Base-by-base conservation (phyloP, 495 filamentous ascomycete species). In the Neurospora intermedia region DNA sequence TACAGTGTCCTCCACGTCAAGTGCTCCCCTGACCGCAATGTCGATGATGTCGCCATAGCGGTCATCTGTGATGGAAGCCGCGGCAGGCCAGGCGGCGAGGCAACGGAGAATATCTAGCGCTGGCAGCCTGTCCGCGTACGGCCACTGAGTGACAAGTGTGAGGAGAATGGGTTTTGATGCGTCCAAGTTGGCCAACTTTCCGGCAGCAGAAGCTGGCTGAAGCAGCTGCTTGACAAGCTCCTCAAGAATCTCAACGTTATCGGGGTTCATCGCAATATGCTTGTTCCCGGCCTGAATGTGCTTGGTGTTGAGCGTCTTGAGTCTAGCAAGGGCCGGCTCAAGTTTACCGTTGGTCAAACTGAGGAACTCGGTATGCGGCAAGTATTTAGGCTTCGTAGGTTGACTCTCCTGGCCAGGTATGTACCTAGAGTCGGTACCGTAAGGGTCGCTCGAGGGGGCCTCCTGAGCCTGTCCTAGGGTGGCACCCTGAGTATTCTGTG, bases 281-380 rank as follows among this genome's bases (percentile, higher is more conserved):
- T 95, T 96, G 70, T 88, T 87, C 27, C 91, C 92, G 27, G 88
- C 86, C 2, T 88, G 81, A 18, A 78, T 69, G 38, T 76, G 76
- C 27, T 76, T 75, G 62, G 74, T 46, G 70, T 81, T 81, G 31
- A 77, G 71, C 42, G 74, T 75, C 20, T 76, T 76, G 46, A 81
- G 74, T 43, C 76, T 79, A 43, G 72, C 76, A 8, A 71, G 35
- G 2, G 71, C 78, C 27, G 76, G 76, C 11, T 78, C 78, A 42
- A 83, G 82, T 74, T 85, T 84, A 69, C 82, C 82, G 27, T 81
- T 81, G 0, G 84, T 81, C 31, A 89, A 94, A 27, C 88, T 85
- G n/a, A 98, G 88, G 78, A 95, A 97, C n/a, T 87, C 84, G 73
- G 88, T 93, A 76, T 97, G 92, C 0, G 95, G 94, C 18, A 97